Evolutionary conservation across 2,329 filamentous ascomycete genomes (phyloP), one percentile per base, ranked within the genome.

Genomic region (Plectosphaerella plurivora): DNA sequence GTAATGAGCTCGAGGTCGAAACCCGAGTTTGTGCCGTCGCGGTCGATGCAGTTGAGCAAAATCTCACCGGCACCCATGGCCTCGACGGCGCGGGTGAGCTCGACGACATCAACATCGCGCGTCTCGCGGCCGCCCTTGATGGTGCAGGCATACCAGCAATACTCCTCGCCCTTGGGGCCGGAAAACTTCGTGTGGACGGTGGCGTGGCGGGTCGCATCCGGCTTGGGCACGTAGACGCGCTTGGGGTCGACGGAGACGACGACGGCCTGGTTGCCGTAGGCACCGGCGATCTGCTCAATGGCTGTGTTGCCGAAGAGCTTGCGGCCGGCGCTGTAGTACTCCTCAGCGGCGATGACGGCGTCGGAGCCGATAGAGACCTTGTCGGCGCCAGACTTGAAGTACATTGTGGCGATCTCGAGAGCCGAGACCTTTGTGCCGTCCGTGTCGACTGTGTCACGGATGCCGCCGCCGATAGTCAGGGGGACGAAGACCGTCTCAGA

Each of bases 331-430:
- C 81, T 78, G 70, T 92, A 90, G 75, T 95, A 99, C 63, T 93
- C 88, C 69, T 97, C 92, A 0, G 94, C 94, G 33, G 94, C 94
- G 45, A 86, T 80, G 24, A 99, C 95, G 52, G 94, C 94, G 68
- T 99, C 94, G 8, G 89, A 95, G 10, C 94, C 94, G 64, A 99
- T 96, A 49, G 89, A 95, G 52, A 99, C 92, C 73, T 99, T 99
- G 75, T 99, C 94, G 24, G 94, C 94, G 55, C 94, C 94, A 44
- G 87, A 92, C 69, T 93, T 88, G 82, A 99, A 99, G 78, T 99
- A 99, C 81, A 97, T 87, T 46, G 87, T 93, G 18, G 94, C 94
- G 56, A 99, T 91, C 61, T 97, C 89, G 14, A 97, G 83, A 1
- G 94, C 94, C 3, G 89, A 87, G n/a, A 96, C 86, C 55, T 84